These are phyloP conservation scores for Phytopythium vexans DNA, from an alignment of 352 stramenopile species.

Conservation along the genomic window DNA sequence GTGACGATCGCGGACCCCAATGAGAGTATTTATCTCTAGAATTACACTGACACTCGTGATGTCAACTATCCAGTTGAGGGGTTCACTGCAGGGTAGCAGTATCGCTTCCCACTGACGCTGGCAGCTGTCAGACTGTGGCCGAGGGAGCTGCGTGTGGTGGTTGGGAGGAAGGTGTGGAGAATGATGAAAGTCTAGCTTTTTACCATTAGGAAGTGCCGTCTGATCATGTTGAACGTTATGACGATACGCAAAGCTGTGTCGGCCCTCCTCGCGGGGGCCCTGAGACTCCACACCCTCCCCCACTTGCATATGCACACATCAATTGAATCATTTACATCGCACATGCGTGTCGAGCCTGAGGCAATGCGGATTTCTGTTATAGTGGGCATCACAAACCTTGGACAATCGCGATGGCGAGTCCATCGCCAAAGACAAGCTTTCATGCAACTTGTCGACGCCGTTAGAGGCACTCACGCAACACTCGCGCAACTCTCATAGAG, in stretches of 20 bases:
- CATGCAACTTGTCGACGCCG: too few relatives aligned
- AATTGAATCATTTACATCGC: not conserved
- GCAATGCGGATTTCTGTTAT: too few relatives aligned
- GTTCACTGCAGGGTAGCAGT: conserved; percentile 6
- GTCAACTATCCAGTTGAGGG: conserved; percentile 55
- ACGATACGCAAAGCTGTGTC: conserved; percentile 42
- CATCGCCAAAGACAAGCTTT: too few relatives aligned
- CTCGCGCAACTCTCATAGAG: too few relatives aligned
- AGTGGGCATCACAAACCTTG: too few relatives aligned
- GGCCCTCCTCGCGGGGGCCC: conserved; percentile 19
- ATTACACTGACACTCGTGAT: conserved; percentile 68
- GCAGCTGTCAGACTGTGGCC: not conserved
- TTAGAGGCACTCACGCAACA: too few relatives aligned
- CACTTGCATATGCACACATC: too few relatives aligned
- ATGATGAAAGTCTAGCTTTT: conserved; percentile 62
- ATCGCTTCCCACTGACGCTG: not conserved
- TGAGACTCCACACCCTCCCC: conserved; percentile 39
- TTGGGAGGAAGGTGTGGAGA: conserved; percentile 11
- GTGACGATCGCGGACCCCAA: too few relatives aligned
- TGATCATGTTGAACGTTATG: conserved; percentile 73
- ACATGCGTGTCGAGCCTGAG: not conserved
- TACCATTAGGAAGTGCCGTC: conserved; percentile 62
- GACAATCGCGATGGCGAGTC: too few relatives aligned
- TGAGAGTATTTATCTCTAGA: conserved; percentile 40
- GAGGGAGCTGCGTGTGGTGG: conserved; percentile 9